Evolutionary conservation across 1,284 basidiomycete genomes (phyloP).

Genomic region (Pseudozyma sp.): DNA sequence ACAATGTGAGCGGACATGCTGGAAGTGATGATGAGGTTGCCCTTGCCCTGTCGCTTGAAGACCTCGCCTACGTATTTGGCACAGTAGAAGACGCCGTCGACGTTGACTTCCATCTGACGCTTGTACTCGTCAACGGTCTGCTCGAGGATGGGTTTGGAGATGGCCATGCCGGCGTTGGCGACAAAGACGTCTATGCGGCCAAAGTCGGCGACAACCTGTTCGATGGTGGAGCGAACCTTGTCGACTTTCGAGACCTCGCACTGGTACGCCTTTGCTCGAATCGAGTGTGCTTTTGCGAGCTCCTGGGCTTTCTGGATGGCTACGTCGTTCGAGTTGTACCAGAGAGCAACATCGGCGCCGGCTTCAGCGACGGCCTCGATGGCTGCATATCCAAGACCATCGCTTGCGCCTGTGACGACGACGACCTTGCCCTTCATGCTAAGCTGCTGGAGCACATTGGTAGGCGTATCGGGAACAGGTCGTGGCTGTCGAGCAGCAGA

Average conservation of each 20-base stretch:
- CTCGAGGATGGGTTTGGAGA: slow-evolving; percentile 49
- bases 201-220: slow-evolving; percentile 54
- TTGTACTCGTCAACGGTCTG: slow-evolving; percentile 57
- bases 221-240: slow-evolving; percentile 35
- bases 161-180: slow-evolving; percentile 52
- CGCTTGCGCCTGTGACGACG: slow-evolving; percentile 64
- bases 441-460: slow-evolving; percentile 54
- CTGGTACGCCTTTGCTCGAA: slow-evolving; percentile 61
- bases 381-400: slow-evolving; percentile 66
- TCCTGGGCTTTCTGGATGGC: slow-evolving; percentile 57
- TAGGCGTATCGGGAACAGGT: slow-evolving; percentile 46
- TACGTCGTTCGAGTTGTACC: slow-evolving; percentile 62
- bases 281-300: slow-evolving; percentile 57
- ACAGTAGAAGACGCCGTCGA: slow-evolving; percentile 57
- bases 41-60: slow-evolving; percentile 66
- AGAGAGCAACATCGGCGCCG: slow-evolving; percentile 64
- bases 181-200: slow-evolving; percentile 57
- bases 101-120: slow-evolving; percentile 61
- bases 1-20: slow-evolving; percentile 61
- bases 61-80: slow-evolving; percentile 60
- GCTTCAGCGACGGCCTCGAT: slow-evolving; percentile 67
- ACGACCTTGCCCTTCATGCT: slow-evolving; percentile 66
- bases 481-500: slow-evolving; percentile 38
- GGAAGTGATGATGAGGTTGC: slow-evolving; percentile 63
- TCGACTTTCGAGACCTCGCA: slow-evolving; percentile 54